phyloP scores from a whole-genome alignment of 306 rosid species.

The Myrica gale region DNA sequence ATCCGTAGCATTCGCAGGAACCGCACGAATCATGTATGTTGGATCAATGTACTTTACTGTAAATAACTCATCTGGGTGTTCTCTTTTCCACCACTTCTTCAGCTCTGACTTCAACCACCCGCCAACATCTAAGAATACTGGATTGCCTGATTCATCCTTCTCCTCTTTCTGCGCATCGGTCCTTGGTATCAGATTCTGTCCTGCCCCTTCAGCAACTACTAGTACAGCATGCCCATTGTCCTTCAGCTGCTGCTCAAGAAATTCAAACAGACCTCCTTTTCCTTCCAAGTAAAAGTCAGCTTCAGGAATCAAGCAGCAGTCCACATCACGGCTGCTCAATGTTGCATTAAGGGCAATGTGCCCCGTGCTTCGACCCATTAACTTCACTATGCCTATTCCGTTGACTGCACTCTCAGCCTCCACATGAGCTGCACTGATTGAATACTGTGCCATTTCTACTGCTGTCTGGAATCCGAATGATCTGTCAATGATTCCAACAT shows the following conservation, averaged over 20 bases:
- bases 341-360: conserved; percentile 80
- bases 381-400: conserved; percentile 77
- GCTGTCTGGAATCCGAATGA: conserved; percentile 92
- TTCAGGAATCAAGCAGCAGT: conserved; percentile 87
- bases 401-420: conserved; percentile 90
- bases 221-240: conserved; percentile 72
- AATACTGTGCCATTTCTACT: conserved; percentile 88
- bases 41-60: conserved; percentile 79
- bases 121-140: conserved; percentile 69
- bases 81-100: conserved; percentile 63
- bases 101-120: conserved; percentile 82
- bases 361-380: conserved; percentile 88
- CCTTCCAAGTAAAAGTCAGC: conserved; percentile 70
- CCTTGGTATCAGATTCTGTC: conserved; percentile 66
- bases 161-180: conserved; percentile 59
- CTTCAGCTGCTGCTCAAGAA: conserved; percentile 51
- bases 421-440: conserved; percentile 71
- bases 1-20: conserved; percentile 78
- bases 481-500: conserved; percentile 73
- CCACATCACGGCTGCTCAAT: conserved; percentile 81
- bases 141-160: conserved; percentile 79
- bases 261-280: conserved; percentile 73
- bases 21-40: conserved; percentile 86
- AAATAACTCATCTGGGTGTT: conserved; percentile 63
- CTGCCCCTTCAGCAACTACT: conserved; percentile 93